Base-by-base conservation (phyloP, 176 grass and related monocot species). In the Bonia amplexicaulis region DNA sequence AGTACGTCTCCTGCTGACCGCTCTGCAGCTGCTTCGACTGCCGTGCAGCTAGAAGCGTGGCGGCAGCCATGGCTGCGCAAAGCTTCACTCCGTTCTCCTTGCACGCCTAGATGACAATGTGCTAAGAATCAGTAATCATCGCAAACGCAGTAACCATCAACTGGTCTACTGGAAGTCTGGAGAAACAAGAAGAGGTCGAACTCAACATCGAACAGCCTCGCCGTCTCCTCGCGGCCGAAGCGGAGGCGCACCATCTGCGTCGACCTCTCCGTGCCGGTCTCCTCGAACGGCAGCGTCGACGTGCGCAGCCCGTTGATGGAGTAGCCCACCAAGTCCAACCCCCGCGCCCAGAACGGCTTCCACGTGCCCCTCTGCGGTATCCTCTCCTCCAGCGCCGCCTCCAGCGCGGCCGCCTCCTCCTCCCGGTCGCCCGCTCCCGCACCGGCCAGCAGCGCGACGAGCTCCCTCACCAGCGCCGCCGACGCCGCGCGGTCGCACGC, bases 271-370 rank as follows among this genome's bases (percentile, higher is more conserved):
- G 86, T 84, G 59, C 84, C 86, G 19, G 93, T 85, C 85, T 92
- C 84, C 51, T 73, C 53, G 68, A 95, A 95, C 48, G 71, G 90
- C 60, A 98, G 80, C 40, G 81, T 88, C 33, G 89, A 86, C 13
- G 93, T 92, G 45, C 96, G 86, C 27, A 98, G 85, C 9, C 96
- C 96, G 77, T 95, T 98, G 70, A 98, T 74, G 74, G 93, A 93
- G 77, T 98, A 98, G 22, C 96, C 93, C 17, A 95, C 62, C 85
- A 98, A 74, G 78, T 98, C 96, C 85, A 87, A 64, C 27, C 96
- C 96, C 23, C 96, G 87, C 15, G 86, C 88, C 96, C 93, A 98
- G 82, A 98, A 98, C 54, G 96, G 91, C 73, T 98, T 98, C 72
- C 77, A 89, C 54, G 88, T 62, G 82, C 95, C 96, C 73, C 73